Evolutionary conservation across 257 asterid species (phyloP).

Genomic region (Craterostigma plantagineum): DNA sequence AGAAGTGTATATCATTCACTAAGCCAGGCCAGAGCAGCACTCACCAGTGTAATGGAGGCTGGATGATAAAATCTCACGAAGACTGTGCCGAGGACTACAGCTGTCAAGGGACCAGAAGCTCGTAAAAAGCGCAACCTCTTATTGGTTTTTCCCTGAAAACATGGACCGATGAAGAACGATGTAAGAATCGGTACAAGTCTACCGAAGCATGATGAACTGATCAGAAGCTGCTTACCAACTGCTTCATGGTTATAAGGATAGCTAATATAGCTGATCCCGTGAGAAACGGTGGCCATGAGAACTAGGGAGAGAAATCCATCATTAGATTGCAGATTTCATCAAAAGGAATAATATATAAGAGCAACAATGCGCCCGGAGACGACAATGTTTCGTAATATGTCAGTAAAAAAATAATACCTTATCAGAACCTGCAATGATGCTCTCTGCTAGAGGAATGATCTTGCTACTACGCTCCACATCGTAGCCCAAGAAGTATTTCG

Average conservation of each 20-base stretch:
- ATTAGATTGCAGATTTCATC: no score
- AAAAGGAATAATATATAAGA: no score
- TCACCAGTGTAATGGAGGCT: conserved; percentile 82
- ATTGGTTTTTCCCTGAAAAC: conserved; percentile 54
- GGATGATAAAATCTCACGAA: conserved; percentile 63
- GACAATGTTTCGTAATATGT: background rate
- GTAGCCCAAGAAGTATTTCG: conserved; percentile 91
- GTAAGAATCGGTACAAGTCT: background rate
- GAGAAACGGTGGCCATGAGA: conserved; percentile 79
- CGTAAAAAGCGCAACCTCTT: conserved; percentile 59
- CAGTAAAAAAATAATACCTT: no score
- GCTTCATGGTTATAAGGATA: conserved; percentile 77
- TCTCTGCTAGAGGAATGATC: conserved; percentile 66
- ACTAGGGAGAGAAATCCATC: conserved; percentile 27
- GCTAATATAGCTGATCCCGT: conserved; percentile 78
- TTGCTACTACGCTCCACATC: conserved; percentile 88
- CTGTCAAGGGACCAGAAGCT: conserved; percentile 97
- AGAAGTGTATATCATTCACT: conserved; percentile 2
- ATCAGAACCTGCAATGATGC: conserved; percentile 74
- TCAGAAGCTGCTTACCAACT: conserved; percentile 34
- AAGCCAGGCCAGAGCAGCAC: conserved; percentile 12
- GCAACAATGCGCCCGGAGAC: background rate
- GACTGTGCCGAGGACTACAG: conserved; percentile 71
- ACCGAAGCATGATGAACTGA: background rate
- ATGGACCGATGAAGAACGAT: conserved; percentile 8